Conservation (phyloP, 495 filamentous ascomycete genomes). For the Xylaria sp. region DNA sequence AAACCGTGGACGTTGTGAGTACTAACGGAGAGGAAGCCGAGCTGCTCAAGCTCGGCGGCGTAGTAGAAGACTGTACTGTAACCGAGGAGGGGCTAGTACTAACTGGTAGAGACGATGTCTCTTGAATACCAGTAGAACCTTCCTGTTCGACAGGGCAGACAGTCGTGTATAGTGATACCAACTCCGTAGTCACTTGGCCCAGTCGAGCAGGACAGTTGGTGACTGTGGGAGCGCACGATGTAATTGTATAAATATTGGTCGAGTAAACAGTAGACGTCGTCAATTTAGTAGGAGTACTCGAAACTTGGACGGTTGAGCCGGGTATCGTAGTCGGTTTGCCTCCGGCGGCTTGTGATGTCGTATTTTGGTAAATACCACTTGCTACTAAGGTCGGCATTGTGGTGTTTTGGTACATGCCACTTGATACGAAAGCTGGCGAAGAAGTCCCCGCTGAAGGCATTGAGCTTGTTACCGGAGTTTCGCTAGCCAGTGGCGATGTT, state of each 20-base stretch:
- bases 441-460: constrained; percentile 23
- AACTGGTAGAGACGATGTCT: constrained; percentile 31
- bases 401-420: background rate
- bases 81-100: constrained; percentile 27
- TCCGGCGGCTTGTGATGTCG: background rate
- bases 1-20: constrained; percentile 61
- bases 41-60: constrained; percentile 35
- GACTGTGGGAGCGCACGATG: constrained; percentile 63
- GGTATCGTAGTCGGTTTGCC: background rate
- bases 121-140: constrained; percentile 32
- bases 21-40: constrained; percentile 42
- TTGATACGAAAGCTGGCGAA: constrained; percentile 29
- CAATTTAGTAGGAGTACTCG: constrained; percentile 40
- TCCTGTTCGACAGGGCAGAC: constrained; percentile 61
- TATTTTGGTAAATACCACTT: constrained; percentile 11
- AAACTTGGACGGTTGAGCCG: constrained; percentile 36
- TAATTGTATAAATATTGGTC: constrained; percentile 64
- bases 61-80: constrained; percentile 32
- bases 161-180: constrained; percentile 66
- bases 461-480: background rate
- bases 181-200: constrained; percentile 60
- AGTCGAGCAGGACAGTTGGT: constrained; percentile 64
- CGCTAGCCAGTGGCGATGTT: background rate
- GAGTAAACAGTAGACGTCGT: constrained; percentile 67
- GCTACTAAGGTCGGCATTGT: constrained; percentile 23